Percentiles rank a stretch among this genome's conserved stretches.
phyloP scores from a whole-genome alignment of 2,329 filamentous ascomycete species.

The Phialocephala subalpina region DNA sequence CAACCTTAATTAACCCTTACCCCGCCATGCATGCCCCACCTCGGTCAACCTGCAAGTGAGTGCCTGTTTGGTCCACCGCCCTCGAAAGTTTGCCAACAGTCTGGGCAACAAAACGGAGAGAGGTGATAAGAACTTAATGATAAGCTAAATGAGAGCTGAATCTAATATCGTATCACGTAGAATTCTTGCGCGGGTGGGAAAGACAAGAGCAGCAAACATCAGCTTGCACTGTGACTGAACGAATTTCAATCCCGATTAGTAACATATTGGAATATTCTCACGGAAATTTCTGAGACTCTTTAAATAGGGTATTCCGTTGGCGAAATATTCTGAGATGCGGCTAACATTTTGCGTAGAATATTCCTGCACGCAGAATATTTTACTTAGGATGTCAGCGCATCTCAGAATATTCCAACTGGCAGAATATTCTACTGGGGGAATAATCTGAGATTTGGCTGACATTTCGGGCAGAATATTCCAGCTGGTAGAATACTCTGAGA shows the following conservation, averaged over 20 bases:
- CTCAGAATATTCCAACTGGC: background rate
- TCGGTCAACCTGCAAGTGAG: background rate
- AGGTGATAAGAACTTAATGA: conserved; percentile 1
- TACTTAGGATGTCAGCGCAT: background rate
- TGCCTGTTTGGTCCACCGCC: conserved; percentile 8
- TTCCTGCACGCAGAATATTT: background rate
- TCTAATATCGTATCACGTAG: conserved; percentile 7
- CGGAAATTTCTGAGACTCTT: background rate
- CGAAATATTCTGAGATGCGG: background rate
- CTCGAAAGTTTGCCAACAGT: conserved; percentile 2
- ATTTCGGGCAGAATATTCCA: background rate
- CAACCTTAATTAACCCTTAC: conserved; percentile 7
- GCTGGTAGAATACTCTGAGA: no score
- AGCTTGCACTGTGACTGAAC: conserved; percentile 6
- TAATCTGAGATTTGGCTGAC: background rate
- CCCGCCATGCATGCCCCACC: background rate
- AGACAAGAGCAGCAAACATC: conserved; percentile 4
- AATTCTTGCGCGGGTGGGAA: conserved; percentile 6
- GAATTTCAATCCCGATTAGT: conserved; percentile 5
- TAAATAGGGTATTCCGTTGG: background rate
- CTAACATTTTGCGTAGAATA: background rate
- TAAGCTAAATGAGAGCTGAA: conserved; percentile 3
- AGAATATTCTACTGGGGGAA: background rate
- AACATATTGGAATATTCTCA: background rate
- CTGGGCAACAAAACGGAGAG: conserved; percentile 2